These are phyloP conservation scores for Akanthomyces muscarius DNA, from an alignment of 2,329 filamentous ascomycete species.

Conservation along the genomic window DNA sequence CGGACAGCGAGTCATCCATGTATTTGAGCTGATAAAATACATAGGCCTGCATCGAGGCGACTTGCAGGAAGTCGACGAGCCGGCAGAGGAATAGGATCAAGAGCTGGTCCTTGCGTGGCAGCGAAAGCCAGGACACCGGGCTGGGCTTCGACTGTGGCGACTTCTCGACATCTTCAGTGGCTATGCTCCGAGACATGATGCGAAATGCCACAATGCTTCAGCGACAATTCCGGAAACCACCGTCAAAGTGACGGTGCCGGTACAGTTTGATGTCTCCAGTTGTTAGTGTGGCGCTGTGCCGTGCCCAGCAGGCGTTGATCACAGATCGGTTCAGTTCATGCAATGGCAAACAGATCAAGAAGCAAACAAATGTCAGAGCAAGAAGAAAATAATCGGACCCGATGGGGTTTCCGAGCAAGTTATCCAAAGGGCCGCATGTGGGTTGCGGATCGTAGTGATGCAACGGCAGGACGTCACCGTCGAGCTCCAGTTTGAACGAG, in stretches of 20 bases:
- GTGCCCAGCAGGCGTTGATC: conserved; percentile 1
- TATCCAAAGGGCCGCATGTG: neutral
- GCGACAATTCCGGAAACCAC: neutral
- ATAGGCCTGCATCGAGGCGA: conserved; percentile 65
- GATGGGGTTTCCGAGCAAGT: neutral
- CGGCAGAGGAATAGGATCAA: conserved; percentile 65
- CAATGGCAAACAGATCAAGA: neutral
- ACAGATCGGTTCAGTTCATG: neutral
- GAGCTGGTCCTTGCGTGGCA: conserved; percentile 69
- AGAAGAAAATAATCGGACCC: neutral
- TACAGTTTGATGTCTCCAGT: neutral
- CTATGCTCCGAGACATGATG: neutral
- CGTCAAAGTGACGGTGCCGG: neutral
- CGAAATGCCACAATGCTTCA: neutral
- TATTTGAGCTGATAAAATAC: conserved; percentile 72
- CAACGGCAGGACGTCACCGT: conserved; percentile 9
- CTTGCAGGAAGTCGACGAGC: conserved; percentile 68
- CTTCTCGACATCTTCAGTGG: neutral
- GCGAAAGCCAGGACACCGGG: conserved; percentile 62
- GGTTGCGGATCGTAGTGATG: conserved; percentile 6
- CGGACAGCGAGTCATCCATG: conserved; percentile 52
- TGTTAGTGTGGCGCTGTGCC: conserved; percentile 5
- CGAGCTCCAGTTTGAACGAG: neutral
- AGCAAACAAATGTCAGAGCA: neutral
- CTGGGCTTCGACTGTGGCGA: conserved; percentile 9